Base-by-base conservation (phyloP, 1,284 basidiomycete species). In the Hypsizygus ulmarius region DNA sequence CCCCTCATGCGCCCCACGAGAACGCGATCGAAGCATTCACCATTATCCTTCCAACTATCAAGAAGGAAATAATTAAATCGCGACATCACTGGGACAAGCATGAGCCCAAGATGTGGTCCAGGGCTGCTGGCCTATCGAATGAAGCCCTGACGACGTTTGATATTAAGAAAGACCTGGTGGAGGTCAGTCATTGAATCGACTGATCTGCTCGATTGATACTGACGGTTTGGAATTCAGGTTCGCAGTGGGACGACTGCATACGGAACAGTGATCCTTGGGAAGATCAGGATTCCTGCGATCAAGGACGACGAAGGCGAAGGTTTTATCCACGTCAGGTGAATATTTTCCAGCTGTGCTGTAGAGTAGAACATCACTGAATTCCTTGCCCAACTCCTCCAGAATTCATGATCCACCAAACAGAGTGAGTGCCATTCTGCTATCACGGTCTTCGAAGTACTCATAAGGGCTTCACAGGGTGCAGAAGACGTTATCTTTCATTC, bases 341-440 rank as follows among this genome's bases (percentile, higher is more conserved):
- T 39, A 18, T 49, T 11, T 21, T 14, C 33, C 43, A 16, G 1
- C 4, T 19, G 6, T 11, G 30, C 37, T 47, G 34, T 49, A 21
- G 27, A 47, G 34, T 49, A 21, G 27, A 16, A 18, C 5, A 7
- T 9, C 18, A 30, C 45, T 53, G 51, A 47, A 35, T 38, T 54
- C 28, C 42, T 40, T 50, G 46, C 39, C 54, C 38, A 38, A 49
- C 21, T 15, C 27, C 16, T 51, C n/a, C 45, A 77, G 75, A 48
- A 82, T 89, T 54, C 86, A 89, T 58, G 86, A 89, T 60, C 81
- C 87, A 42, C 84, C 83, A 1, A 83, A 86, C 67, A 73, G 75
- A 64, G 85, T 84, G 64, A 47, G 72, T 58, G 43, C 29, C 40
- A 6, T 21, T 36, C 18, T 37, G 37, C 8, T 29, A 35, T 7